These are phyloP conservation scores for Clathrus columnatus DNA, from an alignment of 768 basidiomycete species.

Conservation along the genomic window DNA sequence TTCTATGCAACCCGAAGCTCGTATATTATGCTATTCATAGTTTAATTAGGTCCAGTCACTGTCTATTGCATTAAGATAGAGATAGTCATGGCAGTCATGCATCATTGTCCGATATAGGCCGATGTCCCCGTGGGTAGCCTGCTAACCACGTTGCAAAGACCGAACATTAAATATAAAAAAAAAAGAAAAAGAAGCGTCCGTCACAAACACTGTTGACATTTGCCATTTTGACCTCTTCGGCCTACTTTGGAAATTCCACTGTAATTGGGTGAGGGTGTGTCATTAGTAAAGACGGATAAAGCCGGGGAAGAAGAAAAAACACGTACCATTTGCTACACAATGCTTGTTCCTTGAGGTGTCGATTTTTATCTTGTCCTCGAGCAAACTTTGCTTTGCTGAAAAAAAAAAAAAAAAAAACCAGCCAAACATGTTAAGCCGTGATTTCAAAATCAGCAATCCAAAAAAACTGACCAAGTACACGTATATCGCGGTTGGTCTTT, in stretches of 20 bases:
- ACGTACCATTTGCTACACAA: not conserved
- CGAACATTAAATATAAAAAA: not conserved
- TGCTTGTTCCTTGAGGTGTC: slow-evolving; percentile 7
- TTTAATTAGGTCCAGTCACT: too few relatives aligned
- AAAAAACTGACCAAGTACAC: slow-evolving; percentile 3
- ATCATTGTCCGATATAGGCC: not conserved
- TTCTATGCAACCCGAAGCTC: not conserved
- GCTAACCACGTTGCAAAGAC: too few relatives aligned
- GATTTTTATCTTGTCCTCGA: slow-evolving; percentile 1
- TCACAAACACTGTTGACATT: not conserved
- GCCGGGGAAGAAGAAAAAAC: not conserved
- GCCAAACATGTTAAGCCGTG: not conserved
- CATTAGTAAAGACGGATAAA: not conserved
- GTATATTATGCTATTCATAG: too few relatives aligned
- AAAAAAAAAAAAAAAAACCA: not conserved
- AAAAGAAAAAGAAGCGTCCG: too few relatives aligned
- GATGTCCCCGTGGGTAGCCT: not conserved
- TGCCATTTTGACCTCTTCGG: not conserved
- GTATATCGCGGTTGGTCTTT: not conserved
- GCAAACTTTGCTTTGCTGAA: slow-evolving; percentile 3
- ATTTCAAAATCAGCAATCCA: not conserved
- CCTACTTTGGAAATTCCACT: not conserved
- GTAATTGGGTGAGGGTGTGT: not conserved
- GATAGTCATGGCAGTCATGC: too few relatives aligned
- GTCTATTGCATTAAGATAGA: not conserved